phyloP scores from a whole-genome alignment of 2,329 filamentous ascomycete species.

The Aspergillus sp. region DNA sequence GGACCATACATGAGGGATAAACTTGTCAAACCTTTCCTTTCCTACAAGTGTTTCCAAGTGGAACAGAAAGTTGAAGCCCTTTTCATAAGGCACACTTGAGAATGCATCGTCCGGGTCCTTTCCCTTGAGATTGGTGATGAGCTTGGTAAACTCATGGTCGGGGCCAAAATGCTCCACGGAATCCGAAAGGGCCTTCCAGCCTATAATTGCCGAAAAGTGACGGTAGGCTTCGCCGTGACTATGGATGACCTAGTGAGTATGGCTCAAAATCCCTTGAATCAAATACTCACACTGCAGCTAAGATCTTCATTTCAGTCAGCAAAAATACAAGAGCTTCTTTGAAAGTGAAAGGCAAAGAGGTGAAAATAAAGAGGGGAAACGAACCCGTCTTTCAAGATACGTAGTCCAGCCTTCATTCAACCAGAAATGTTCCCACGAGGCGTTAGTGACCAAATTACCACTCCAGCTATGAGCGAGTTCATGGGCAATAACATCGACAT shows the following conservation, averaged over 20 bases:
- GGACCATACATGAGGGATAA: conserved; percentile 68
- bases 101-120: conserved; percentile 96
- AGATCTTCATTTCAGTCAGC: conserved; percentile 27
- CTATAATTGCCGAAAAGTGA: conserved; percentile 92
- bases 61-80: conserved; percentile 92
- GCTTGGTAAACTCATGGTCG: conserved; percentile 88
- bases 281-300: conserved; percentile 33
- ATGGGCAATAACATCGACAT: conserved; percentile 94
- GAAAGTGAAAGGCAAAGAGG: not conserved
- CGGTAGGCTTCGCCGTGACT: conserved; percentile 81
- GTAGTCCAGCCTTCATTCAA: conserved; percentile 84
- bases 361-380: conserved; percentile 4
- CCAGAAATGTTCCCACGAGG: conserved; percentile 52
- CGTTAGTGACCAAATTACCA: conserved; percentile 64
- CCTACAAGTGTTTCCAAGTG: conserved; percentile 82
- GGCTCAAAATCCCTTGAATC: not conserved
- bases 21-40: conserved; percentile 83
- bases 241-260: conserved; percentile 1
- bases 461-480: conserved; percentile 76
- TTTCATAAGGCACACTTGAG: conserved; percentile 88
- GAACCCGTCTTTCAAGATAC: conserved; percentile 76
- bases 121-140: conserved; percentile 80
- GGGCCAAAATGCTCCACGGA: conserved; percentile 72
- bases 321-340: not conserved
- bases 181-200: conserved; percentile 85